Percentiles rank a stretch among this genome's conserved stretches.
Conservation (phyloP, 192 early-diverging fungal species). For the Podila clonocystis region DNA sequence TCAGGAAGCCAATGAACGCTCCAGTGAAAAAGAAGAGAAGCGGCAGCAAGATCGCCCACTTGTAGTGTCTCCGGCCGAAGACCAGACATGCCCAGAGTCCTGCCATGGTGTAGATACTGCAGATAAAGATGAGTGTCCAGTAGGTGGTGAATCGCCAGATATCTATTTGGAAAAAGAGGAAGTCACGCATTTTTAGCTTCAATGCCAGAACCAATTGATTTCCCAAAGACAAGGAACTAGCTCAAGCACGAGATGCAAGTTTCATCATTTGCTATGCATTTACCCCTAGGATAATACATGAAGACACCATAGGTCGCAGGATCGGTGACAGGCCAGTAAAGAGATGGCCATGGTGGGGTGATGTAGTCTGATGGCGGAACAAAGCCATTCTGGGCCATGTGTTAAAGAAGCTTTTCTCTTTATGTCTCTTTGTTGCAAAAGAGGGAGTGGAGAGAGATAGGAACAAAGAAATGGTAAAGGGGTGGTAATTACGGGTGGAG, state of each 20-base stretch:
- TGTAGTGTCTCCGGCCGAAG: constrained; percentile 57
- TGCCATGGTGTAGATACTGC: constrained; percentile 67
- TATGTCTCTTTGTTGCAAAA: background rate
- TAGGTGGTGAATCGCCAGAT: constrained; percentile 68
- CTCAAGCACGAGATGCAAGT: background rate
- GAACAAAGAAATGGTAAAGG: background rate
- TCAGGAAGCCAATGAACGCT: constrained; percentile 52
- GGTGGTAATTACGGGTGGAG: no score
- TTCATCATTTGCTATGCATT: background rate
- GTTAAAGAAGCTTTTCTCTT: background rate
- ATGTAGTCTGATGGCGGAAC: constrained; percentile 40
- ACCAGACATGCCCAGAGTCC: constrained; percentile 64
- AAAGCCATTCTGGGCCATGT: constrained; percentile 32
- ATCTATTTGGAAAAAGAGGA: constrained; percentile 47
- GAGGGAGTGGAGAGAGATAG: background rate
- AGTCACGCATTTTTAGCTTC: background rate
- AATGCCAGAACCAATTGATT: background rate
- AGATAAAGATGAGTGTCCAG: constrained; percentile 71
- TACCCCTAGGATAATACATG: constrained; percentile 61
- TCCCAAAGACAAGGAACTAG: no score
- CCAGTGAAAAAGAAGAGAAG: constrained; percentile 42
- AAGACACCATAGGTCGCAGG: constrained; percentile 48
- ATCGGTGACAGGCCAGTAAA: constrained; percentile 63
- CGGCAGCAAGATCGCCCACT: constrained; percentile 45
- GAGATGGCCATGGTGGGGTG: constrained; percentile 60